phyloP scores from a whole-genome alignment of 495 filamentous ascomycete species.

The Neurospora sublineolata region DNA sequence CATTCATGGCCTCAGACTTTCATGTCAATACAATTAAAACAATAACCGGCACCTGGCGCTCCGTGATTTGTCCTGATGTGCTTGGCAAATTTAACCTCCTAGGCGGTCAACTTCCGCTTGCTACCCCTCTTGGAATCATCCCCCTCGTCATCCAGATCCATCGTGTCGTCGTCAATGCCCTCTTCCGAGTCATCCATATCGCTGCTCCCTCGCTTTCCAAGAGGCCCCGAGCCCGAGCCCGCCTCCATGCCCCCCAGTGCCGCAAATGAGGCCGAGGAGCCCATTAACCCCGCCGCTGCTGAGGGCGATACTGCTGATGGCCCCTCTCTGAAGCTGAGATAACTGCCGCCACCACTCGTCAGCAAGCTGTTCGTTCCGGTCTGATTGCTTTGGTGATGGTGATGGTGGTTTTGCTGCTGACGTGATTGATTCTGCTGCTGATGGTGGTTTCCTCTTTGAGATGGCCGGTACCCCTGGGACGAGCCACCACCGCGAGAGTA shows the following conservation, averaged over 20 bases:
- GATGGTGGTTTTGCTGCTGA: background rate
- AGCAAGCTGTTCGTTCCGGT: slow-evolving; percentile 11
- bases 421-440: background rate
- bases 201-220: slow-evolving; percentile 31
- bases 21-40: background rate
- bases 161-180: slow-evolving; percentile 43
- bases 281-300: slow-evolving; percentile 14
- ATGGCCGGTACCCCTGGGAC: background rate
- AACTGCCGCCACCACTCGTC: slow-evolving; percentile 13
- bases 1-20: background rate
- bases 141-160: slow-evolving; percentile 23
- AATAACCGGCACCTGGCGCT: background rate
- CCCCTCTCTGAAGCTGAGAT: background rate
- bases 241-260: slow-evolving; percentile 11
- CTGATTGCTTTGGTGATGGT: background rate
- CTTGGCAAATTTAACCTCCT: background rate
- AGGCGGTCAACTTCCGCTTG: slow-evolving; percentile 21
- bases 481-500: background rate
- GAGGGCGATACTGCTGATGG: slow-evolving; percentile 2
- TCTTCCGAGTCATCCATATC: slow-evolving; percentile 37
- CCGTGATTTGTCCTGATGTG: background rate
- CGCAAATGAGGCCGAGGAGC: background rate
- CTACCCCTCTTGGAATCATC: slow-evolving; percentile 25
- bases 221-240: slow-evolving; percentile 9
- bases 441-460: background rate